Percentiles rank a stretch among this genome's conserved stretches.
These are phyloP conservation scores for Linum trigynum DNA, from an alignment of 345 rosid genomes.

Conservation along the genomic window DNA sequence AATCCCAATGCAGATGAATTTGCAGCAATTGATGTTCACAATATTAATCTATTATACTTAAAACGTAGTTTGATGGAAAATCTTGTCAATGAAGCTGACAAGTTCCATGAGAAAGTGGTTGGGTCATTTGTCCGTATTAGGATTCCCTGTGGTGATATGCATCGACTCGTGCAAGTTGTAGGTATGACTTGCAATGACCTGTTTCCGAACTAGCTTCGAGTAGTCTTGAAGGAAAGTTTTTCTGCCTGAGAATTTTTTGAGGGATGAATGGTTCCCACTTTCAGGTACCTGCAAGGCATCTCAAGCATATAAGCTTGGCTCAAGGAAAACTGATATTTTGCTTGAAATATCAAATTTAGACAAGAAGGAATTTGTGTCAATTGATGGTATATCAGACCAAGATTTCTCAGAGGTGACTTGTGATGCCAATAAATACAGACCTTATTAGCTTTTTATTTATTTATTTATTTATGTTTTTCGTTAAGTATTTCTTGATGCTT, in stretches of 20 bases:
- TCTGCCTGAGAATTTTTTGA: background rate
- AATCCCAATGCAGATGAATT: constrained; percentile 38
- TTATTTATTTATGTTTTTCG: no score
- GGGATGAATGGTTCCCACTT: constrained; percentile 11
- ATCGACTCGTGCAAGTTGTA: constrained; percentile 81
- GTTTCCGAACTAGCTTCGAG: constrained; percentile 14
- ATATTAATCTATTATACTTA: constrained; percentile 62
- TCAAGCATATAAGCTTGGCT: constrained; percentile 58
- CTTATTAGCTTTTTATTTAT: background rate
- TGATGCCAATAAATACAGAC: background rate
- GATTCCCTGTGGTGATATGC: constrained; percentile 47
- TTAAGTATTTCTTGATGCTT: no score
- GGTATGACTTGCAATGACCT: constrained; percentile 40
- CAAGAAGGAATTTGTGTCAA: constrained; percentile 61
- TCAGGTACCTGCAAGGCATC: constrained; percentile 57
- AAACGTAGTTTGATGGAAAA: constrained; percentile 58
- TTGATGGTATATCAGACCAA: constrained; percentile 70
- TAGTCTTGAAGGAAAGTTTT: background rate
- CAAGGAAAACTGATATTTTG: constrained; percentile 43
- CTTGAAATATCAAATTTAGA: constrained; percentile 66
- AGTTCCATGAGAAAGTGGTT: constrained; percentile 59
- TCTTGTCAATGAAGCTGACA: constrained; percentile 55
- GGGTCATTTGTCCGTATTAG: constrained; percentile 82
- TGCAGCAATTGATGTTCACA: constrained; percentile 86
- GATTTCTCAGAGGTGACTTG: constrained; percentile 75